A percentile compares a stretch with the other conserved stretches of the same genome.
Evolutionary conservation across 164 flowering plant genomes (phyloP).

Genomic region (Liquidambar formosana): DNA sequence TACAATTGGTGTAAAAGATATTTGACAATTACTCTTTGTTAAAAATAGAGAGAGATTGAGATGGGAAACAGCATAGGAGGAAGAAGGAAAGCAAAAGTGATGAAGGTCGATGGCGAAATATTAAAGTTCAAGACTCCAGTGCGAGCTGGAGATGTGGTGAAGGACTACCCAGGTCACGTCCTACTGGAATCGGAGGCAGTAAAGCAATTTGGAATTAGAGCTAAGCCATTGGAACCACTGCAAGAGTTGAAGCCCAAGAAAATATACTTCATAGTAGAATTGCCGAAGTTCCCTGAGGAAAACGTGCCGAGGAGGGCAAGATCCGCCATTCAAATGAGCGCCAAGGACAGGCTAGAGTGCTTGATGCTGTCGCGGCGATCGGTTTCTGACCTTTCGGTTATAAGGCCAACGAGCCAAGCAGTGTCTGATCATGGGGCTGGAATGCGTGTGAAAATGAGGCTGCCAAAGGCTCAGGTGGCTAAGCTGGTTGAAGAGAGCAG

Average conservation of each 20-base stretch:
- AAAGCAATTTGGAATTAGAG: slow-evolving; percentile 34
- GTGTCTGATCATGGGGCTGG: not conserved
- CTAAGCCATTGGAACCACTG: slow-evolving; percentile 35
- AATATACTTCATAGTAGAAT: slow-evolving; percentile 31
- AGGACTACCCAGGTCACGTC: slow-evolving; percentile 36
- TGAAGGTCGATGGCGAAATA: slow-evolving; percentile 39
- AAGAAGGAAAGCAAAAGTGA: slow-evolving; percentile 37
- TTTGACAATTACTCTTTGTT: too few species aligned
- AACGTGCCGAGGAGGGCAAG: slow-evolving; percentile 24
- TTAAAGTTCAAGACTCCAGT: slow-evolving; percentile 34
- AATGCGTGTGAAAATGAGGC: slow-evolving; percentile 27
- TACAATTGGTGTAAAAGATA: too few species aligned
- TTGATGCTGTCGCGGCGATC: slow-evolving; percentile 41
- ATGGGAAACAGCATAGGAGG: slow-evolving; percentile 45
- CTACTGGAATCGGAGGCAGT: slow-evolving; percentile 32
- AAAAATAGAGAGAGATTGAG: too few species aligned
- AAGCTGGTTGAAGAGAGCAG: slow-evolving; percentile 28
- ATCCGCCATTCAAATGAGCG: slow-evolving; percentile 21
- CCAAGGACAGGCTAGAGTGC: slow-evolving; percentile 44
- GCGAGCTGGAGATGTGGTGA: slow-evolving; percentile 22
- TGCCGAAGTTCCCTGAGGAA: slow-evolving; percentile 24
- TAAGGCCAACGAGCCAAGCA: not conserved
- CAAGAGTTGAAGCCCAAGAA: slow-evolving; percentile 32
- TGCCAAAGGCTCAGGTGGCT: slow-evolving; percentile 29
- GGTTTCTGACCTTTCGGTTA: slow-evolving; percentile 31